phyloP scores from a whole-genome alignment of 306 rosid genomes.

The Vigna hirtella region DNA sequence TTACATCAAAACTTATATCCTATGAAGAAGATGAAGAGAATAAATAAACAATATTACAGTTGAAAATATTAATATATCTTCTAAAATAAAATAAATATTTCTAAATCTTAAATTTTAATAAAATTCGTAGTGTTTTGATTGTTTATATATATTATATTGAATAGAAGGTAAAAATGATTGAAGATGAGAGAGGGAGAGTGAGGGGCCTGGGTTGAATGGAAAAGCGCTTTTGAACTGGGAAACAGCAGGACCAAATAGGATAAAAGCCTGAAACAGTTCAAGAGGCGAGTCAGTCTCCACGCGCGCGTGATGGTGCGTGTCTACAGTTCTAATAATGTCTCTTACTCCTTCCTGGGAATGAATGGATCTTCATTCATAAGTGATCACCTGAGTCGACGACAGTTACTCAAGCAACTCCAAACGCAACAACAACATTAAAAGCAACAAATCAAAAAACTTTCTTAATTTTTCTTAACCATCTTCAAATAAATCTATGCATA shows the following conservation, averaged over 20 bases:
- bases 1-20: too few species aligned
- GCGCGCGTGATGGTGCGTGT: constrained; percentile 36
- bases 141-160: too few species aligned
- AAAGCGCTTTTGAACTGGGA: constrained; percentile 44
- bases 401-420: constrained; percentile 48
- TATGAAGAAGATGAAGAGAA: too few species aligned
- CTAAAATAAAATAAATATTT: too few species aligned
- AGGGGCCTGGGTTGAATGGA: not conserved
- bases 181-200: not conserved
- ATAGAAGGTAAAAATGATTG: not conserved
- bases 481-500: too few species aligned
- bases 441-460: too few species aligned
- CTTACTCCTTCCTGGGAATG: constrained; percentile 35
- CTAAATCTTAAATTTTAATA: too few species aligned
- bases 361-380: constrained; percentile 58
- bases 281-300: not conserved
- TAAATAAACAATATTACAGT: too few species aligned
- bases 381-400: constrained; percentile 61
- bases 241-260: constrained; percentile 46
- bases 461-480: too few species aligned
- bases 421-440: too few species aligned
- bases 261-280: constrained; percentile 36
- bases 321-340: not conserved
- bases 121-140: too few species aligned
- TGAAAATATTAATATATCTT: too few species aligned